Conservation (phyloP, 1,139 yeast genomes). For the Geotrichum citri-aurantii region DNA sequence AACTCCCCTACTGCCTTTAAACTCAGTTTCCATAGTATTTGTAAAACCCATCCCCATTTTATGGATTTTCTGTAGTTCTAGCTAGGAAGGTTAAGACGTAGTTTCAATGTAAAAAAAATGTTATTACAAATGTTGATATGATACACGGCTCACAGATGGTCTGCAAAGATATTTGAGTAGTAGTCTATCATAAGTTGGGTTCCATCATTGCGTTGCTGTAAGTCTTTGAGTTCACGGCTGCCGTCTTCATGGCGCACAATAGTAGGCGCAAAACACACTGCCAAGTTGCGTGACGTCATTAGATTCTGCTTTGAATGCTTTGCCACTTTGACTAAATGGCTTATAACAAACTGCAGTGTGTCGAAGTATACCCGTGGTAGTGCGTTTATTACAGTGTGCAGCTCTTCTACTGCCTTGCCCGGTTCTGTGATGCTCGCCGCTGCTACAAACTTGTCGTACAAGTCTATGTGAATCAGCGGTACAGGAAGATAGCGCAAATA, state of each 20-base stretch:
- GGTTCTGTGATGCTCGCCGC: conserved; percentile 19
- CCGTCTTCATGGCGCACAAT: conserved; percentile 76
- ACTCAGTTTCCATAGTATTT: too few relatives aligned
- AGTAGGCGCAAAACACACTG: conserved; percentile 96
- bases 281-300: conserved; percentile 77
- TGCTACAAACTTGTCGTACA: conserved; percentile 61
- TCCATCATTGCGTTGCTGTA: conserved; percentile 73
- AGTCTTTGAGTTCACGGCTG: conserved; percentile 78
- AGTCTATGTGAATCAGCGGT: conserved; percentile 69
- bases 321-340: conserved; percentile 48
- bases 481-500: conserved; percentile 80
- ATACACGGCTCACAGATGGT: neutral
- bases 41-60: neutral
- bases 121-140: neutral
- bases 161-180: conserved; percentile 40
- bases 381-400: conserved; percentile 36
- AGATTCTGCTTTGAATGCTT: conserved; percentile 34
- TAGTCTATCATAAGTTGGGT: conserved; percentile 70
- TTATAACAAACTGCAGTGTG: conserved; percentile 51
- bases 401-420: conserved; percentile 30
- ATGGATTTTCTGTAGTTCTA: neutral
- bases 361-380: conserved; percentile 67
- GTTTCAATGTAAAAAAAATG: neutral
- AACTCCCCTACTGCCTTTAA: too few relatives aligned
- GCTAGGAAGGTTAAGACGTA: neutral